These are phyloP conservation scores for Aspergillus viridinutans DNA, from an alignment of 2,329 filamentous ascomycete genomes.

Conservation along the genomic window DNA sequence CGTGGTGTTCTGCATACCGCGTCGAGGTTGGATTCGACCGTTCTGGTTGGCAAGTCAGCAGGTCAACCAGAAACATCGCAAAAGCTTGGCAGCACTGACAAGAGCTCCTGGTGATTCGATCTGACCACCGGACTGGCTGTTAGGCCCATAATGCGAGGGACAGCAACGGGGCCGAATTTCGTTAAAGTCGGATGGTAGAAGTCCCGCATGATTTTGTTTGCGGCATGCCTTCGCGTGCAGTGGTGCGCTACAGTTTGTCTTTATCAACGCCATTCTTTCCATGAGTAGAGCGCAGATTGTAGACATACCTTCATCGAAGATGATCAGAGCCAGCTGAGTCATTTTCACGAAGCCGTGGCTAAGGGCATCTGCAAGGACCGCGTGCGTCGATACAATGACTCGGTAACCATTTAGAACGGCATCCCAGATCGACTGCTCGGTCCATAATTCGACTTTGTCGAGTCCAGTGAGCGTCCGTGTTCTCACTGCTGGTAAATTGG, in stretches of 20 bases:
- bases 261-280: background rate
- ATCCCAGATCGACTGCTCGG: slow-evolving; percentile 63
- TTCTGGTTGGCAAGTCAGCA: slow-evolving; percentile 23
- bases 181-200: slow-evolving; percentile 57
- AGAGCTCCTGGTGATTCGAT: slow-evolving; percentile 52
- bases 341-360: slow-evolving; percentile 69
- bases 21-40: slow-evolving; percentile 66
- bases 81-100: slow-evolving; percentile 30
- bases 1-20: slow-evolving; percentile 66
- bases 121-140: slow-evolving; percentile 74
- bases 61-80: background rate
- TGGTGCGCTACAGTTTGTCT: slow-evolving; percentile 59
- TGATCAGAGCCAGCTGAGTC: slow-evolving; percentile 59
- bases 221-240: slow-evolving; percentile 60
- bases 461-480: slow-evolving; percentile 62
- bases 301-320: slow-evolving; percentile 74
- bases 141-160: slow-evolving; percentile 69
- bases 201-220: slow-evolving; percentile 66
- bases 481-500: slow-evolving; percentile 56
- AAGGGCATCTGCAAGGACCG: slow-evolving; percentile 70
- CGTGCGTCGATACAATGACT: slow-evolving; percentile 74
- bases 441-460: slow-evolving; percentile 71
- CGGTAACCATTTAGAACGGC: slow-evolving; percentile 59
- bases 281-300: too few relatives aligned
- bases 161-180: slow-evolving; percentile 25